phyloP scores from a whole-genome alignment of 163 green algal genomes.

The Chlamydomonas reinhardtii region DNA sequence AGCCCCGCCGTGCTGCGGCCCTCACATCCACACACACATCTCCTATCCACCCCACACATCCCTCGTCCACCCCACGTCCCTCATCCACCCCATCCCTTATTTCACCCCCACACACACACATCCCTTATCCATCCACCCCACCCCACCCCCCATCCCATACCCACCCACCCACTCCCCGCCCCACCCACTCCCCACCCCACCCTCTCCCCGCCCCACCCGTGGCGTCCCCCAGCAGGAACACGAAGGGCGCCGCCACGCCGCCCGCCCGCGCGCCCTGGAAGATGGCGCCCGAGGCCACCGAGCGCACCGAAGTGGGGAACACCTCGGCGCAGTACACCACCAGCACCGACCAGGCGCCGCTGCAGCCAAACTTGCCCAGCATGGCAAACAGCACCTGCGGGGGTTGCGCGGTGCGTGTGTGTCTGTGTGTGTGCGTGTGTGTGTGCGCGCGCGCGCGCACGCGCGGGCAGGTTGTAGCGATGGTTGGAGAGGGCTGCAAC shows the following conservation, averaged over 20 bases:
- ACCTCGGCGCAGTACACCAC: slow-evolving; percentile 62
- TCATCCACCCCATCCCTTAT: no score
- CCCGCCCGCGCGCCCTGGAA: slow-evolving; percentile 57
- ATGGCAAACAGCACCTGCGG: slow-evolving; percentile 39
- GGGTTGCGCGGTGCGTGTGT: background rate
- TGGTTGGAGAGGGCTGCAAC: no score
- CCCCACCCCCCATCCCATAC: no score
- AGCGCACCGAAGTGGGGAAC: slow-evolving; percentile 62
- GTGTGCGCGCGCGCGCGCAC: no score
- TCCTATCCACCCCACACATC: no score
- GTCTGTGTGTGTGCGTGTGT: no score
- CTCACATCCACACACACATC: no score
- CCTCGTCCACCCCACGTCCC: no score
- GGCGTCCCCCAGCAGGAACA: slow-evolving; percentile 27
- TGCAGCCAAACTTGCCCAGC: slow-evolving; percentile 59
- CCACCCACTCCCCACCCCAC: background rate
- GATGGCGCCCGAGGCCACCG: slow-evolving; percentile 29
- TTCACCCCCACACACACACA: no score
- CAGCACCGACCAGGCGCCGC: slow-evolving; percentile 42
- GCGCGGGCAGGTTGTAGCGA: no score
- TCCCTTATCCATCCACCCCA: no score
- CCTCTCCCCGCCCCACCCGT: background rate
- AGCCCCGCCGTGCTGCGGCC: no score
- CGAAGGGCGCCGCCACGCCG: slow-evolving; percentile 56
- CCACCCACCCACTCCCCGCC: background rate